Evolutionary conservation across 768 basidiomycete genomes (phyloP), one percentile per base, ranked within the genome.

Genomic region (Xerocomus potaroensis): DNA sequence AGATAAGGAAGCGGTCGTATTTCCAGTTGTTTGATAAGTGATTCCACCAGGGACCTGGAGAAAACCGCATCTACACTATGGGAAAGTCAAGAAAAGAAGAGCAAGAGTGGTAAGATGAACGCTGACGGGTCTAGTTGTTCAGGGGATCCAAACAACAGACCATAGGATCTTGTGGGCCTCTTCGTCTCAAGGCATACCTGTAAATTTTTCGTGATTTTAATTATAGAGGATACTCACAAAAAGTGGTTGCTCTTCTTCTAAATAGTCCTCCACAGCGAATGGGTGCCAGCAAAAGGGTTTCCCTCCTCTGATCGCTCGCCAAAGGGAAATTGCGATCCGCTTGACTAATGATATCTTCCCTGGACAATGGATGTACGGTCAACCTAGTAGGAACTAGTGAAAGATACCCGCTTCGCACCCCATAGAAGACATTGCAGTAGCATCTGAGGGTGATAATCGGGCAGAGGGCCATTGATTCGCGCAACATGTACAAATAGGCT

Each of bases 401-500:
- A 29, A 24, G 12, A 18, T 39, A 10, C 62, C 80, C 23, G 12
- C 19, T 37, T 5, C 44, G 47, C 55, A 94, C 94, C 86, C 93
- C 92, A 95, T 8, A 96, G 69, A 45, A 97, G 71, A 61, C 91
- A 95, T 60, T 97, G 94, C 11, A 93, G 68, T 15, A 98, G 63
- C 77, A 95, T 85, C 59, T 94, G 91, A 4, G 95, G 94, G 67
- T 97, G 91, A 63, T 90, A 93, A 64, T 96, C 90, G 15, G 82
- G 79, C 29, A 97, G 68, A 4, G 95, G 93, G 0, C 91, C 91
- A 61, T 94, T 93, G 40, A 80, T 75, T 47, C 82, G 69, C 5
- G 87, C 89, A 29, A 93, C 89, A 57, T 87, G 75, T 57, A 91
- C 87, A 47, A 95, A 89, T 14, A 95, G 71, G 53, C 80, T 81